Evolutionary conservation across 2,329 filamentous ascomycete genomes (phyloP), one percentile per base, ranked within the genome.

Genomic region (Xylaria sp.): DNA sequence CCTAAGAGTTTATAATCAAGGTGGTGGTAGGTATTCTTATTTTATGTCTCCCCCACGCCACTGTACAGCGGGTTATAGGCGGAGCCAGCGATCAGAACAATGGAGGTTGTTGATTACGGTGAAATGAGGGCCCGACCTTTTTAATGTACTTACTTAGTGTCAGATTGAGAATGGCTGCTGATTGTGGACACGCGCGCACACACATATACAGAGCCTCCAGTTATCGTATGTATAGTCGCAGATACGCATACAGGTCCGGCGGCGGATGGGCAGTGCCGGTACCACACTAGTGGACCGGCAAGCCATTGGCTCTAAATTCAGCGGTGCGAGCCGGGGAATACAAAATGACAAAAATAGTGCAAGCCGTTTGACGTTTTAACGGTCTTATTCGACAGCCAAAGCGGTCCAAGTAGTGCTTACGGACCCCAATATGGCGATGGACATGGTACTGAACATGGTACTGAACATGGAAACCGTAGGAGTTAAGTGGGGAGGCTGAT

Each of bases 191-290:
- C 54, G 3, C 9, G 51, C 36, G 22, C 42, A 59, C 27, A 39
- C 13, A 38, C 44, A 42, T 25, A 39, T 7, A 53, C 31, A 62
- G 54, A 66, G 62, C 60, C 56, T 67, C 44, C 54, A n/a, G n/a
- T n/a, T 55, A 59, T 33, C 39, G 49, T 50, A 55, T 22, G 36
- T 29, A 31, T 11, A 38, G 20, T 27, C 20, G 25, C 20, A 27
- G 11, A 27, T 20, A 27, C 50, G 15, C 4, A n/a, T 9, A n/a
- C 6, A 51, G 33, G 49, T 33, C 49, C 49, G 53, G 15, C 27
- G 25, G 49, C 61, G 67, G 67, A 59, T 61, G 56, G 67, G 64
- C 67, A 58, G 67, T 70, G 68, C 67, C 68, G 68, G 65, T 68
- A 64, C 69, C 69, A 63, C 50, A 51, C 61, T 56, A 50, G 57